phyloP scores from a whole-genome alignment of 202 grass and related monocot genomes.

The Panicum hallii region DNA sequence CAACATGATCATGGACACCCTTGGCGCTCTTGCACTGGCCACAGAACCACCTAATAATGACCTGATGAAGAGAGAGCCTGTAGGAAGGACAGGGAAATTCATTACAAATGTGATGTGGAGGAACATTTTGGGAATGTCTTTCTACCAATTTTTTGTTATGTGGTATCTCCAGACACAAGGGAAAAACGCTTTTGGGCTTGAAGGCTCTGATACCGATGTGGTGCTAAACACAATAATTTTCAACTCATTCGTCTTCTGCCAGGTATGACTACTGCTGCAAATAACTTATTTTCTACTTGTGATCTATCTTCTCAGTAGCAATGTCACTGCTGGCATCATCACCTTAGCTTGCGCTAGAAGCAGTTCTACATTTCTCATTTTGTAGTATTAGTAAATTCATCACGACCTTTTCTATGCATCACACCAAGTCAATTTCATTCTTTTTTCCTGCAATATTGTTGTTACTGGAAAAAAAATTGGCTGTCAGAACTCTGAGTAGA shows the following conservation, averaged over 20 bases:
- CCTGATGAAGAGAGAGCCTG: constrained; percentile 83
- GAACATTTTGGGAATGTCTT: constrained; percentile 86
- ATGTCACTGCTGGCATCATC: neutral
- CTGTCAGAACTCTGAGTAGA: neutral
- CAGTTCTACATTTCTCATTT: neutral
- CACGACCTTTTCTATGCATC: neutral
- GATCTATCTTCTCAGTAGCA: constrained; percentile 2
- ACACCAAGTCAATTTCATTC: neutral
- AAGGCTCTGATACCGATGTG: constrained; percentile 58
- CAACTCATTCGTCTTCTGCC: constrained; percentile 99
- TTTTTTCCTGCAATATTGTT: neutral
- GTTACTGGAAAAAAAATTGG: neutral
- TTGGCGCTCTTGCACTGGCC: constrained; percentile 87
- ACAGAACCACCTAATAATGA: constrained; percentile 84
- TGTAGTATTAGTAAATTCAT: neutral
- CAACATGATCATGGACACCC: constrained; percentile 99
- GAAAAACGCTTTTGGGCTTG: constrained; percentile 65
- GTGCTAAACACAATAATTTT: constrained; percentile 93
- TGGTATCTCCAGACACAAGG: constrained; percentile 93
- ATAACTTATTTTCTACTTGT: neutral
- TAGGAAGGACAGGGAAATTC: constrained; percentile 92
- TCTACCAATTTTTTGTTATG: constrained; percentile 84
- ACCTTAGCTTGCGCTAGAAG: neutral
- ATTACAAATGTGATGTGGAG: constrained; percentile 98
- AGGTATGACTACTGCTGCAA: constrained; percentile 56